These are phyloP conservation scores for Boletus edulis DNA, from an alignment of 768 basidiomycete genomes.

Conservation along the genomic window DNA sequence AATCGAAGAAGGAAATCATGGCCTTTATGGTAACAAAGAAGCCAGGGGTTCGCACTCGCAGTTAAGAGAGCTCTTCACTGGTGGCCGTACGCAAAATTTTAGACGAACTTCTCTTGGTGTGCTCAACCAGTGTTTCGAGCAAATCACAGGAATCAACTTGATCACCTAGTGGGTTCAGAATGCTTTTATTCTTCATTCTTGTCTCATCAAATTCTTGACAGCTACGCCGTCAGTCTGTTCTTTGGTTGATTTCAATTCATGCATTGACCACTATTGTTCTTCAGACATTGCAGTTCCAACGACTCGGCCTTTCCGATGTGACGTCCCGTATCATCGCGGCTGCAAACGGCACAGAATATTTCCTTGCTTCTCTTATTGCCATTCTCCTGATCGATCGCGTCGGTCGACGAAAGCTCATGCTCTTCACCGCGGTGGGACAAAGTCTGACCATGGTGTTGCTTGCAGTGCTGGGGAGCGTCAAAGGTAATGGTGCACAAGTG, in stretches of 20 bases:
- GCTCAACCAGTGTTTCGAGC: conserved; percentile 63
- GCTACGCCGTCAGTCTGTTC: conserved; percentile 30
- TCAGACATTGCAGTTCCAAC: conserved; percentile 53
- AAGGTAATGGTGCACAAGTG: conserved; percentile 46
- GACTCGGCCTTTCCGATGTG: conserved; percentile 55
- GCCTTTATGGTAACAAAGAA: not conserved
- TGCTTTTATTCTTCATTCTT: conserved; percentile 12
- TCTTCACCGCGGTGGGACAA: conserved; percentile 65
- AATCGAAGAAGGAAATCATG: conserved; percentile 33
- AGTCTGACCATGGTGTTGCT: conserved; percentile 57
- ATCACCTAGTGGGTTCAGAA: conserved; percentile 55
- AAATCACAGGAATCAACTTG: conserved; percentile 65
- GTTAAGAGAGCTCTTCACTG: conserved; percentile 52
- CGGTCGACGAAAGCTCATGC: conserved; percentile 69
- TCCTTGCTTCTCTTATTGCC: conserved; percentile 67
- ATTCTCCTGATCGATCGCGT: conserved; percentile 71
- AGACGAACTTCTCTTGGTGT: conserved; percentile 54
- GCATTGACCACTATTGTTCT: not conserved
- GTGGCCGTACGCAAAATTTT: conserved; percentile 60
- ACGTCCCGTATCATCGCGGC: conserved; percentile 63
- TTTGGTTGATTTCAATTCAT: not conserved
- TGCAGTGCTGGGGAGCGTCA: conserved; percentile 53
- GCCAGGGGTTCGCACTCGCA: conserved; percentile 20
- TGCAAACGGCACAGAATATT: conserved; percentile 70
- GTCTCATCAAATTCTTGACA: conserved; percentile 11